Conservation (phyloP, 768 basidiomycete species). For the Macrolepiota fuliginosa region DNA sequence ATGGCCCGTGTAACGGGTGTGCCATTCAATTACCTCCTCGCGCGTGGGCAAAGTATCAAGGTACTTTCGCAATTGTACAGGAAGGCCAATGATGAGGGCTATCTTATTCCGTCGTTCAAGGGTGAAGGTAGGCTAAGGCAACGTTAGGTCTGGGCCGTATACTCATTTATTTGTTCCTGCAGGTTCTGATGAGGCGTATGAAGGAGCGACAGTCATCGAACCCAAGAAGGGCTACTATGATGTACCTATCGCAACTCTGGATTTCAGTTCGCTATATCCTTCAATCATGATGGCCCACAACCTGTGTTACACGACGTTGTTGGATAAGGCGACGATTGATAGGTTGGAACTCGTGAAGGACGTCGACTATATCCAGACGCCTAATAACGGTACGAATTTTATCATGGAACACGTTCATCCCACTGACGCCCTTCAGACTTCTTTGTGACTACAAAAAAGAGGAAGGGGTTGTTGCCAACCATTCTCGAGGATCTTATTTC, state of each 20-base stretch:
- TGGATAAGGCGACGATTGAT: slow-evolving; percentile 78
- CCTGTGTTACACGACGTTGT: slow-evolving; percentile 94
- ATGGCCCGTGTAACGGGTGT: slow-evolving; percentile 99
- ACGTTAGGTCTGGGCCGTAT: slow-evolving; percentile 3
- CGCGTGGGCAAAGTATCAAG: slow-evolving; percentile 97
- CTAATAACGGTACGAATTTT: slow-evolving; percentile 78
- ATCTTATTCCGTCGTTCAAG: slow-evolving; percentile 83
- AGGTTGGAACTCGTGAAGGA: slow-evolving; percentile 77
- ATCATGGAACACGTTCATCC: not conserved
- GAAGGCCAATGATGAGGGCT: slow-evolving; percentile 88
- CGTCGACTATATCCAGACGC: slow-evolving; percentile 90
- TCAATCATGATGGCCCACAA: slow-evolving; percentile 99
- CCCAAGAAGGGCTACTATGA: slow-evolving; percentile 96
- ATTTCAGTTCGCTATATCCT: slow-evolving; percentile 98
- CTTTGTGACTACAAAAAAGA: slow-evolving; percentile 67
- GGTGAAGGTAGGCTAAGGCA: slow-evolving; percentile 61
- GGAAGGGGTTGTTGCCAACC: slow-evolving; percentile 90
- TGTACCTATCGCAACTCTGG: slow-evolving; percentile 93
- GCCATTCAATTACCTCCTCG: slow-evolving; percentile 93
- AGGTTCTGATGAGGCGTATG: slow-evolving; percentile 96
- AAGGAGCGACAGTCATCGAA: slow-evolving; percentile 98
- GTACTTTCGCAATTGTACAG: slow-evolving; percentile 95
- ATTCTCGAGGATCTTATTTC: slow-evolving; percentile 92
- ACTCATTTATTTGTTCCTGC: not conserved
- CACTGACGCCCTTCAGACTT: slow-evolving; percentile 54